Base-by-base conservation (phyloP, 2,329 filamentous ascomycete genomes). In the Penicillium sp. region DNA sequence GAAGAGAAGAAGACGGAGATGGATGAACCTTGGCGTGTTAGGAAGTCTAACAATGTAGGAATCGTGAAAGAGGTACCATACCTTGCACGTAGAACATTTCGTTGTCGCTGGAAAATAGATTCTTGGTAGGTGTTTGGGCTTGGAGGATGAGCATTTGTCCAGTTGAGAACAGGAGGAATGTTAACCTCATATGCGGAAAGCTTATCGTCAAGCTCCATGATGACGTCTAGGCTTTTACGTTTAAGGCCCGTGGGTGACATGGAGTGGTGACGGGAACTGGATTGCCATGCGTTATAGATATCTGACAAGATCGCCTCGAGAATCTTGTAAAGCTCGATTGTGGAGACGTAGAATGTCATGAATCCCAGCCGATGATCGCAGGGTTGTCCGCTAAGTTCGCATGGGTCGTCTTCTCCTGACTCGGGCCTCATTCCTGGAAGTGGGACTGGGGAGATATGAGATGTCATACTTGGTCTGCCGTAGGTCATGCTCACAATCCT, bases 401-500 rank as follows among this genome's bases (percentile, higher is more conserved):
- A 60, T n/a, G 58, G 58, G 32, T 60, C 58, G 4, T 56, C 48
- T 23, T 47, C 42, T 37, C 50, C 25, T 0, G 46, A 46, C 1
- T 54, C 29, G 0, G 49, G 48, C 25, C 47, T 47, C 56, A 60
- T 60, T 10, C 35, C 49, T 6, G 63, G 65, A 18, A 63, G 46
- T 3, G 63, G 63, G 1, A 63, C 32, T 3, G 53, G 49, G 9
- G 60, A 50, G n/a, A 66, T 52, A 33, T 67, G 63, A 13, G 59
- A 59, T 9, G 61, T 67, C 62, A 70, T 69, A 48, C 62, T 65
- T 25, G 64, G 69, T 29, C 61, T 58, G 35, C 63, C 69, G 46
- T 64, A 64, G n/a, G 64, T 72, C 69, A 73, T 72, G 56, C 68
- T 70, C 43, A 71, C 59, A 18, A 68, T 57, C 49, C 69, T 71